Percentiles rank a stretch among this genome's conserved stretches.
Evolutionary conservation across 192 early-diverging fungal genomes (phyloP).

Genomic region (Entomortierella beljakovae): DNA sequence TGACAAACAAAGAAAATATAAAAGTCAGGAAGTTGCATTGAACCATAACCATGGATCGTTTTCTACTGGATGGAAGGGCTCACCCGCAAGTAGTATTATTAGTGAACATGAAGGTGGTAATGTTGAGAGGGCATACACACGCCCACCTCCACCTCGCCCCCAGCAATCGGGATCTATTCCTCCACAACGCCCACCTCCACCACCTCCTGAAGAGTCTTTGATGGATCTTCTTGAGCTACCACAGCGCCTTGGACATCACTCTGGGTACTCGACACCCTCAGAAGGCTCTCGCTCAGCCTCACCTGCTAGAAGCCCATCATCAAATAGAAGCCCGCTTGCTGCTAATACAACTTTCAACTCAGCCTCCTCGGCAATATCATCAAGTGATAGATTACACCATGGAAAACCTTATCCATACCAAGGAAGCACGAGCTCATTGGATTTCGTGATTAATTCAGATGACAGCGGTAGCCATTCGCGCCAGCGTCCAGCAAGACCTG

Average conservation of each 20-base stretch:
- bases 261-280: conserved; percentile 20
- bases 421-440: conserved; percentile 29
- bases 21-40: conserved; percentile 24
- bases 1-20: conserved; percentile 42
- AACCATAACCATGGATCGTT: conserved; percentile 6
- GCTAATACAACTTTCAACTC: conserved; percentile 46
- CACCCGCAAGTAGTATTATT: background rate
- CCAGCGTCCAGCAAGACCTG: conserved; percentile 1
- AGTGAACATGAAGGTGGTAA: conserved; percentile 3
- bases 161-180: background rate
- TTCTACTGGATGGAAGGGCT: conserved; percentile 4
- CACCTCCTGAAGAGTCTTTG: conserved; percentile 31
- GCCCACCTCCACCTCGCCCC: conserved; percentile 27
- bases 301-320: conserved; percentile 14
- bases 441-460: background rate
- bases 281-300: conserved; percentile 36
- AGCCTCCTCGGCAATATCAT: conserved; percentile 24
- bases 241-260: conserved; percentile 16
- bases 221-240: conserved; percentile 47
- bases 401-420: conserved; percentile 16
- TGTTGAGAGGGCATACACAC: conserved; percentile 4
- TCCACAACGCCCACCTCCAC: conserved; percentile 35
- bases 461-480: background rate
- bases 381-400: conserved; percentile 45
- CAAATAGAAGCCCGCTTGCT: conserved; percentile 23